Base-by-base conservation (phyloP, 1,284 basidiomycete genomes). In the Neotropicomus parvogracilis region DNA sequence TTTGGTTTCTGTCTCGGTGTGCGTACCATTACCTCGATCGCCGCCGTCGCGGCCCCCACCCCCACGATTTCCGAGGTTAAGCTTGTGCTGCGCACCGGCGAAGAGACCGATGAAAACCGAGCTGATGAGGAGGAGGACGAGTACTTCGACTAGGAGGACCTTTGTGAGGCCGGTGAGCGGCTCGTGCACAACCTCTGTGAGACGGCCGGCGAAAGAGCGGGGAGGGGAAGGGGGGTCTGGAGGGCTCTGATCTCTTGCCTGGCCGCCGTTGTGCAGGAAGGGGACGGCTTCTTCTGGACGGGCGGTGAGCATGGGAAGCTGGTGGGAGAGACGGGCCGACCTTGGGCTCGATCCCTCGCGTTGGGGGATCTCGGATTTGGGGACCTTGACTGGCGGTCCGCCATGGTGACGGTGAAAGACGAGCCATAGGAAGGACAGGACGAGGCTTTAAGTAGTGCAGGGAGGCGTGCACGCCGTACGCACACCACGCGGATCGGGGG, bases 21-120 rank as follows among this genome's bases (percentile, higher is more conserved):
- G 54, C 50, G 72, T 72, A 67, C 62, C 63, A 63, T 67, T 67
- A 69, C 64, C 53, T 58, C 48, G 44, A 59, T 65, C 44, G 40
- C 60, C 54, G 45, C 60, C 54, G 47, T 57, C 62, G 56, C 54
- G 42, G 27, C 46, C 56, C 14, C 69, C 68, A 29, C 57, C 63
- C 11, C 60, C 66, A 27, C 44, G 29, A 28, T 73, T 72, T 58
- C 77, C 78, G 34, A 71, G 54, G 50, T 81, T 81, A 49, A 93
- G 76, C 54, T 83, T 84, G 62, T 86, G 82, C 62, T 92, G 83
- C 1, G 88, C 84, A 6, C 91, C 92, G 21, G 89, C 88, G 68
- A 95, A 98, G 6, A 99, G 76, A 9, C 95, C 95, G 54, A 95
- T 84, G 69, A 97, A 95, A 19, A 92, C 80, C 17, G 89, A 87